phyloP scores from a whole-genome alignment of 2,329 filamentous ascomycete species.

The Trichophyton verrucosum region DNA sequence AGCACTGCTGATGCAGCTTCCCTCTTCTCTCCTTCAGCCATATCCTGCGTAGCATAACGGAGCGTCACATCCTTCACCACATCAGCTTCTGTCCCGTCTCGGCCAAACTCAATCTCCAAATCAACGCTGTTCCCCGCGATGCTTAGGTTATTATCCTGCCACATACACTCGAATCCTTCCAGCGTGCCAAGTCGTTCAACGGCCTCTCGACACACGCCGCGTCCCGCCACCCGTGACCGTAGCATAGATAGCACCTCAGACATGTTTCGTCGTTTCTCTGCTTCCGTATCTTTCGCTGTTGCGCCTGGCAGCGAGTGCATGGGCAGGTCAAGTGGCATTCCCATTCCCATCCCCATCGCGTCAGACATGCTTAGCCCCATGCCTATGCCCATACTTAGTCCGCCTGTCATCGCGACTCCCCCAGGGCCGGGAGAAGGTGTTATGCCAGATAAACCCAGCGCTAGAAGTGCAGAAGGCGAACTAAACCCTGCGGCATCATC shows the following conservation, averaged over 20 bases:
- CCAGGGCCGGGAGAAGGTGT: constrained; percentile 29
- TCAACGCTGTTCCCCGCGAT: constrained; percentile 37
- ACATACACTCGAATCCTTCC: constrained; percentile 36
- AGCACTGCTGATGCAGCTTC: constrained; percentile 33
- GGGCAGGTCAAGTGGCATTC: constrained; percentile 26
- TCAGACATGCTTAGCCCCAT: constrained; percentile 29
- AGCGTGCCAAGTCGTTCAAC: constrained; percentile 32
- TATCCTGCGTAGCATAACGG: constrained; percentile 31
- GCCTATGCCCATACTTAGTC: constrained; percentile 28
- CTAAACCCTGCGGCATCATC: constrained; percentile 35
- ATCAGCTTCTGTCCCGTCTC: constrained; percentile 18
- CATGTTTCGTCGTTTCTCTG: constrained; percentile 31
- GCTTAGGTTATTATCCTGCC: constrained; percentile 35
- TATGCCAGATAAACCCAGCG: constrained; percentile 32
- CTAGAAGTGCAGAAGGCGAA: constrained; percentile 34
- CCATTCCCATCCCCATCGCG: constrained; percentile 29
- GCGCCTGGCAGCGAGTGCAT: constrained; percentile 12
- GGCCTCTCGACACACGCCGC: constrained; percentile 33
- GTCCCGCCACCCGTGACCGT: constrained; percentile 29
- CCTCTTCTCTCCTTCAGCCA: constrained; percentile 29
- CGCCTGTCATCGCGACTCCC: constrained; percentile 24
- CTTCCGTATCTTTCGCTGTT: constrained; percentile 27
- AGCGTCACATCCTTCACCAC: constrained; percentile 33
- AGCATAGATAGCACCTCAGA: constrained; percentile 31
- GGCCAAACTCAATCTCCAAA: constrained; percentile 35